phyloP scores from a whole-genome alignment of 2,329 filamentous ascomycete genomes.

The Ceratocystis cacaofunesta region DNA sequence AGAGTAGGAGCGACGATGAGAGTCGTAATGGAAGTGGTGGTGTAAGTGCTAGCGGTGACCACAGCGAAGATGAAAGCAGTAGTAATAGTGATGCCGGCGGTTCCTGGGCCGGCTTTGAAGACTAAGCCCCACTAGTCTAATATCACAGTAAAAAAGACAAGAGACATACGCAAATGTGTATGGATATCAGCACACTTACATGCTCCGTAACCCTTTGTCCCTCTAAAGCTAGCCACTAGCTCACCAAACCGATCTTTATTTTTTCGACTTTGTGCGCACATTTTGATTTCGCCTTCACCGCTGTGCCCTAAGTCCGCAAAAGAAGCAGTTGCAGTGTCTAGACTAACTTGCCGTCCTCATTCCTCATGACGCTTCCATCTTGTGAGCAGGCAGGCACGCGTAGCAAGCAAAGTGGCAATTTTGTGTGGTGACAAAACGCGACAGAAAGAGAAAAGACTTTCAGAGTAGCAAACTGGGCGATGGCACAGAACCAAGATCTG shows the following conservation, averaged over 20 bases:
- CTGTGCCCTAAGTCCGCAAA: background rate
- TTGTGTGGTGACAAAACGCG: too few species aligned
- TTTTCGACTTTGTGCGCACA: background rate
- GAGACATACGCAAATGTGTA: too few species aligned
- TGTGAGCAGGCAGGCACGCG: background rate
- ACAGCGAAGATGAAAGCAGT: background rate
- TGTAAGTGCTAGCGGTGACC: conserved; percentile 22
- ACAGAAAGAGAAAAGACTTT: too few species aligned
- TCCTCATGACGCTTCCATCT: background rate
- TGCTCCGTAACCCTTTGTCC: too few species aligned
- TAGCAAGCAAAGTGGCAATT: background rate
- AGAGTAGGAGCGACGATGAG: conserved; percentile 16
- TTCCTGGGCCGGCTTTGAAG: conserved; percentile 20
- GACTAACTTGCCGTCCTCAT: background rate
- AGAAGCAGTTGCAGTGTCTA: background rate
- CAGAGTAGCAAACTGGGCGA: too few species aligned
- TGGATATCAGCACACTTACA: too few species aligned
- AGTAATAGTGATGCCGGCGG: conserved; percentile 15
- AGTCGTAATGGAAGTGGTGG: conserved; percentile 22
- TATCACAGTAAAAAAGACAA: background rate
- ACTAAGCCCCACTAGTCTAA: conserved; percentile 14
- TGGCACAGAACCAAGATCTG: too few species aligned
- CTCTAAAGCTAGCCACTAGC: too few species aligned
- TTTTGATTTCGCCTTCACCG: background rate
- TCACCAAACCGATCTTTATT: background rate